A percentile compares a stretch with the other conserved stretches of the same genome.
These are phyloP conservation scores for Potentilla sterilis DNA, from an alignment of 306 rosid species.

Conservation along the genomic window DNA sequence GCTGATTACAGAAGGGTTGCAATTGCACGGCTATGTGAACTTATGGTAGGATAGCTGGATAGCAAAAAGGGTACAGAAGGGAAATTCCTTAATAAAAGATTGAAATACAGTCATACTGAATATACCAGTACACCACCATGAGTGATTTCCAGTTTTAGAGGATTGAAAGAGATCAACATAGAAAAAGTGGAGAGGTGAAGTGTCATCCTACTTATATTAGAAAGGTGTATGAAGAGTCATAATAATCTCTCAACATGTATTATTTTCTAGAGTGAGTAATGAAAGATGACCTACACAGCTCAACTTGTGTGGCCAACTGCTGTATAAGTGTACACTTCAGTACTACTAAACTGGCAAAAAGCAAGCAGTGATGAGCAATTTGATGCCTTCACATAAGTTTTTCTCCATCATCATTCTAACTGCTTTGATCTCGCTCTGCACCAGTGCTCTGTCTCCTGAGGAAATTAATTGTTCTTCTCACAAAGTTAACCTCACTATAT, in stretches of 20 bases:
- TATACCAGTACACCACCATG: not conserved
- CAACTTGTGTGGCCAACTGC: not conserved
- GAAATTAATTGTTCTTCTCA: not conserved
- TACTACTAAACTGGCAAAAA: not conserved
- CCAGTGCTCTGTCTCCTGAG: not conserved
- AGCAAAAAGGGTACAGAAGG: not conserved
- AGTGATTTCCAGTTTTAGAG: not conserved
- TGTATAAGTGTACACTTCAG: not conserved
- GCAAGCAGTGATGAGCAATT: not conserved
- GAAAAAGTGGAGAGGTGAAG: not conserved
- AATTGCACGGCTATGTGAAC: not conserved
- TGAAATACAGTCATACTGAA: not conserved
- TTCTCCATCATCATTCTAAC: not conserved
- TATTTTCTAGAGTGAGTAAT: not conserved
- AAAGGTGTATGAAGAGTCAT: not conserved
- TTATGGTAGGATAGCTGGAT: not conserved
- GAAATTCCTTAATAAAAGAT: not conserved
- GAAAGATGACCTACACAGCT: not conserved
- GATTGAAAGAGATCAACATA: not conserved
- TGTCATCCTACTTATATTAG: not conserved
- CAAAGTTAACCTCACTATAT: slow-evolving; percentile 54
- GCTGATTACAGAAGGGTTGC: not conserved
- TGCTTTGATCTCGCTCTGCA: not conserved
- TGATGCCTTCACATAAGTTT: not conserved
- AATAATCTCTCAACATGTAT: not conserved